These are phyloP conservation scores for Lipomyces japonicus DNA, from an alignment of 805 yeast genomes.

Conservation along the genomic window DNA sequence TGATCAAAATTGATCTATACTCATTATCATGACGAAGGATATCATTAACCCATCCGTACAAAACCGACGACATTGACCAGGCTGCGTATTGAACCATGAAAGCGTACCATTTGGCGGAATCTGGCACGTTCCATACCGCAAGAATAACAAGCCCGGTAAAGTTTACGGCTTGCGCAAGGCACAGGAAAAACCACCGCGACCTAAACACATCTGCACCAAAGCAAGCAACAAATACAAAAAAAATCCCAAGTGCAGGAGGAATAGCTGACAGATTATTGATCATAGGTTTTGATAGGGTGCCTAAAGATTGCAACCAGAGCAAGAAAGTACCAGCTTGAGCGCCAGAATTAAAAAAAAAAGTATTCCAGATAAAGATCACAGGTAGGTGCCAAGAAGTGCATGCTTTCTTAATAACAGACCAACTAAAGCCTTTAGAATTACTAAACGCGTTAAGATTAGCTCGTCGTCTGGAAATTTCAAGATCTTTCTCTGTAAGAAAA, in stretches of 20 bases:
- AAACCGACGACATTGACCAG: constrained; percentile 58
- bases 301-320: constrained; percentile 57
- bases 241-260: constrained; percentile 58
- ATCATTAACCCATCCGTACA: constrained; percentile 59
- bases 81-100: constrained; percentile 55
- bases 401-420: constrained; percentile 45
- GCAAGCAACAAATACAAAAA: constrained; percentile 36
- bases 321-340: constrained; percentile 53
- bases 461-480: constrained; percentile 48
- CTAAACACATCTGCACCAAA: constrained; percentile 48
- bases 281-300: constrained; percentile 44
- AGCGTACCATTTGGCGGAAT: constrained; percentile 58
- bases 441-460: constrained; percentile 40
- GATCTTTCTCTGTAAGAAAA: constrained; percentile 55
- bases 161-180: constrained; percentile 52
- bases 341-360: constrained; percentile 22
- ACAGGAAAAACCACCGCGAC: constrained; percentile 53
- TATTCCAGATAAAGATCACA: constrained; percentile 41
- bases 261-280: constrained; percentile 51
- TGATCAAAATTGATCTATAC: constrained; percentile 50
- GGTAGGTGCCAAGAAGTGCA: constrained; percentile 48
- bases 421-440: constrained; percentile 27
- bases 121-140: constrained; percentile 55
- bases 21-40: constrained; percentile 53
- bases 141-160: constrained; percentile 50